These are phyloP conservation scores for Immersiporthe knoxdaviesiana DNA, from an alignment of 2,329 filamentous ascomycete species.

Conservation along the genomic window DNA sequence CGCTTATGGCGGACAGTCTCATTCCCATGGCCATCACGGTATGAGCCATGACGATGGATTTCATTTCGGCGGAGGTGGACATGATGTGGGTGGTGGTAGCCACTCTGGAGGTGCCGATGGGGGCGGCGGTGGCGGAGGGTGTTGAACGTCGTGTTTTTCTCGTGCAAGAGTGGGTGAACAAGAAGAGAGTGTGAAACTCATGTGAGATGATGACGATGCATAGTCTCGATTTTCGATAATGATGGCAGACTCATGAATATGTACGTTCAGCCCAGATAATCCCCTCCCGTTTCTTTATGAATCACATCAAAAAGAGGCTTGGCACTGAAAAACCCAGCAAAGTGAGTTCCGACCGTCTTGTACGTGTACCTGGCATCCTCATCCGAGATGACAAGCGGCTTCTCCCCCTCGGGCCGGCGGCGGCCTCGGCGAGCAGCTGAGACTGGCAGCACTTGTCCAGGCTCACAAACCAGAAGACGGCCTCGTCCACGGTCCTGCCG, in stretches of 20 bases:
- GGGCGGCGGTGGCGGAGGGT: constrained; percentile 10
- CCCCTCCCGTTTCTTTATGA: constrained; percentile 28
- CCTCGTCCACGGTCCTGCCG: constrained; percentile 52
- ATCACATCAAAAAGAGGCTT: constrained; percentile 71
- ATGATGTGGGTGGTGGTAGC: constrained; percentile 6
- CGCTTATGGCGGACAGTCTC: background rate
- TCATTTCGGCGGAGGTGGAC: constrained; percentile 10
- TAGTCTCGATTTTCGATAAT: no score
- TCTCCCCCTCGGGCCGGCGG: constrained; percentile 64
- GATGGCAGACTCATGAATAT: no score
- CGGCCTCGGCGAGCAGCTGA: constrained; percentile 60
- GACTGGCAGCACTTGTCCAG: constrained; percentile 53
- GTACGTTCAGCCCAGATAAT: constrained; percentile 20
- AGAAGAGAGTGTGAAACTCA: background rate
- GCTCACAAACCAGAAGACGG: constrained; percentile 58
- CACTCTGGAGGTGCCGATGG: background rate
- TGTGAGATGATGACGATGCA: no score
- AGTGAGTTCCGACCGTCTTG: constrained; percentile 63
- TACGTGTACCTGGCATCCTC: constrained; percentile 71
- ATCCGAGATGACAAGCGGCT: constrained; percentile 68
- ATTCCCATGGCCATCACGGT: constrained; percentile 8
- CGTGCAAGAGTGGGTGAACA: background rate
- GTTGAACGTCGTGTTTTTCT: background rate
- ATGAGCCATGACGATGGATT: constrained; percentile 5
- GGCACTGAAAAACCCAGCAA: constrained; percentile 71